phyloP scores from a whole-genome alignment of 768 basidiomycete species.

The Kondoa subrosea region DNA sequence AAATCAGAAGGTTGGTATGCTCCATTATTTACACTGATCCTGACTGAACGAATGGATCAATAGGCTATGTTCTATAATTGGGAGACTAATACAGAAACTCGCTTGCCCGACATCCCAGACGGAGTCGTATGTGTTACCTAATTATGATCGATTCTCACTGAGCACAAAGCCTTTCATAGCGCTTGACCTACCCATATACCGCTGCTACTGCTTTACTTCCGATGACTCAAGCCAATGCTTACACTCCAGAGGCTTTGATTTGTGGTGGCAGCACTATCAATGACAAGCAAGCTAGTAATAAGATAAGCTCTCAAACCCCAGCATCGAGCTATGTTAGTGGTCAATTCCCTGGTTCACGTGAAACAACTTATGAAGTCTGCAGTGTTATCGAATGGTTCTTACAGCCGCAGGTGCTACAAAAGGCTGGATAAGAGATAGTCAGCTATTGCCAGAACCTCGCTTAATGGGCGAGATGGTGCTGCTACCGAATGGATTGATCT shows the following conservation, averaged over 20 bases:
- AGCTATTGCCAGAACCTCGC: conserved; percentile 50
- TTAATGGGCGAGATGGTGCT: conserved; percentile 55
- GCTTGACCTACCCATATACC: conserved; percentile 33
- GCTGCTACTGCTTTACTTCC: conserved; percentile 81
- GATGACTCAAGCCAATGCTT: conserved; percentile 77
- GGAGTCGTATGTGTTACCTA: conserved; percentile 50
- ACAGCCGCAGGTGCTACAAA: background rate
- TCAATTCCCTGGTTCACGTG: background rate
- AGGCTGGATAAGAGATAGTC: background rate
- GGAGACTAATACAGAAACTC: conserved; percentile 32
- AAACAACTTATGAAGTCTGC: background rate
- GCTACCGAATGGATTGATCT: conserved; percentile 51
- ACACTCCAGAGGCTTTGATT: conserved; percentile 50
- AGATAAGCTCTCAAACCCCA: conserved; percentile 6
- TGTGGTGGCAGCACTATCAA: conserved; percentile 50
- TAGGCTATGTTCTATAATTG: conserved; percentile 37
- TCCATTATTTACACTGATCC: background rate
- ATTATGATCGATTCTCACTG: background rate
- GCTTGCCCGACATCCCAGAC: conserved; percentile 34
- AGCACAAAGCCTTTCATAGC: background rate
- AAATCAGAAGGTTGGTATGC: conserved; percentile 35
- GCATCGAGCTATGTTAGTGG: background rate
- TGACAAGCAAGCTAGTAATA: conserved; percentile 13
- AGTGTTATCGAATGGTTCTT: background rate
- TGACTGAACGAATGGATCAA: background rate